Base-by-base conservation (phyloP, 257 asterid species). In the Nicotiana attenuata region DNA sequence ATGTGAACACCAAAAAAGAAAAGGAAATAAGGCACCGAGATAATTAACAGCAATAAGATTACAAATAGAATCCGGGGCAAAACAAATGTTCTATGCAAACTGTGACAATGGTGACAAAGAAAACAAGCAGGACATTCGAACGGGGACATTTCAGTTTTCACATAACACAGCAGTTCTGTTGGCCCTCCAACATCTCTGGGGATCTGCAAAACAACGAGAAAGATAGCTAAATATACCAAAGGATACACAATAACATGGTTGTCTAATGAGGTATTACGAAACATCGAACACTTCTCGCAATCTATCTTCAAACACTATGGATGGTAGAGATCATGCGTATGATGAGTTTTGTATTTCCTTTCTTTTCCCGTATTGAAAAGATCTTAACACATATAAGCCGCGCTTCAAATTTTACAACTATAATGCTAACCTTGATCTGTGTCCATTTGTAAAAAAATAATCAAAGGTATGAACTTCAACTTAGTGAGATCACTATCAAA, bases 141-240 rank as follows among this genome's bases (percentile, higher is more conserved):
- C 79, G 1, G 4, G 33, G 88, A 41, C 50, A 41, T 41, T 41
- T 41, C 13, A 41, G 88, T 71, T 53, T 82, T 87, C 87, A 91
- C 93, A 91, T 91, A 19, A 90, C 86, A 41, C 87, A 67, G 80
- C 93, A 91, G 76, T 88, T 91, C 85, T 91, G 94, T 82, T 93
- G 98, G 13, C 93, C 86, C 77, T 90, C 95, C 13, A 90, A 79
- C 97, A 92, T 93, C 85, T 93, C 97, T 0, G 99, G 97, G 60
- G 98, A 91, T 85, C 97, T 95, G 92, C 86, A 88, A 82, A 66
- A 85, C 53, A 59, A 85, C 76, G 15, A 71, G 52, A 57, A 73
- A 81, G 10, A 64, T 33, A 26, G 85, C 53, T 10, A 19, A 38
- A 56, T 11, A 50, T 6, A 22, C 11, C 31, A 14, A 52, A 33